Evolutionary conservation across 176 grass and related monocot species (phyloP).

Genomic region (Cenchrus fungigraminus): DNA sequence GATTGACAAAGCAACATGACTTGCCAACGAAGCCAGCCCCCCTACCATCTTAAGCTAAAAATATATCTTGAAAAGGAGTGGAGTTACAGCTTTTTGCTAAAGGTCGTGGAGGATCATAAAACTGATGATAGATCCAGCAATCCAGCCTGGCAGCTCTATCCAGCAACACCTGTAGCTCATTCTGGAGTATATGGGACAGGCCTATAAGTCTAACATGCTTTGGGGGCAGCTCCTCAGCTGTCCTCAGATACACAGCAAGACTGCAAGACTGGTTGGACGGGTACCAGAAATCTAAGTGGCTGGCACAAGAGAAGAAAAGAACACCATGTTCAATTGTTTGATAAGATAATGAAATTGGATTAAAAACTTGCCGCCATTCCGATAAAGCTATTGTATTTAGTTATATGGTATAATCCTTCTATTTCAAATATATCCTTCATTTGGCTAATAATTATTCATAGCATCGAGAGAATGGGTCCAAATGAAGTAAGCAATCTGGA

Average conservation of each 20-base stretch:
- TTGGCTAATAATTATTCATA: background rate
- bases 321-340: slow-evolving; percentile 10
- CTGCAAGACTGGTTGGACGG: background rate
- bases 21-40: slow-evolving; percentile 20
- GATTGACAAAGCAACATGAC: slow-evolving; percentile 16
- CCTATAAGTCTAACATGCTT: slow-evolving; percentile 11
- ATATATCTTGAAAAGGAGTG: slow-evolving; percentile 4
- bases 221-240: background rate
- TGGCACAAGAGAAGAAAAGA: background rate
- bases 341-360: slow-evolving; percentile 7
- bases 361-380: background rate
- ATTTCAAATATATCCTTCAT: background rate
- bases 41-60: slow-evolving; percentile 32
- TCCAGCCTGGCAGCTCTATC: slow-evolving; percentile 11
- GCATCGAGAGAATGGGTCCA: background rate
- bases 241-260: background rate
- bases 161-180: slow-evolving; percentile 17
- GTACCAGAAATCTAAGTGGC: background rate
- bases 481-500: slow-evolving; percentile 28
- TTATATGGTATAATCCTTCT: background rate
- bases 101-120: slow-evolving; percentile 32
- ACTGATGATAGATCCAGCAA: slow-evolving; percentile 10
- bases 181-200: slow-evolving; percentile 5
- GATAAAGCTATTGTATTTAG: background rate
- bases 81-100: slow-evolving; percentile 25